These are phyloP conservation scores for Nitzschia palea DNA, from an alignment of 108 stramenopile genomes.

Conservation along the genomic window DNA sequence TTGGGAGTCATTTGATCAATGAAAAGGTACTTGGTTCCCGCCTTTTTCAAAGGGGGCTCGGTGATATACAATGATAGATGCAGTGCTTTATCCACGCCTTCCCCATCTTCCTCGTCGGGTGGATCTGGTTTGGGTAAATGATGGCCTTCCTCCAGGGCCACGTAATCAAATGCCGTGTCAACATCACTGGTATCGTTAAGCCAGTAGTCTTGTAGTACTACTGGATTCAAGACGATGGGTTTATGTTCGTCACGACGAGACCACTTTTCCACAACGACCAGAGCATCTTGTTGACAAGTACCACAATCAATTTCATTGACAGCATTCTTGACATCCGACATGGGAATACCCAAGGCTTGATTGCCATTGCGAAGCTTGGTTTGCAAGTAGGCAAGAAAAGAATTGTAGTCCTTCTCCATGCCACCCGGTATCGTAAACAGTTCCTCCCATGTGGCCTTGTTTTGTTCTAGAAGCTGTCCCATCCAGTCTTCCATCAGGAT, in stretches of 20 bases:
- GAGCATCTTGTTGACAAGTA: conserved; percentile 19
- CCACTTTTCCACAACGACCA: conserved; percentile 9
- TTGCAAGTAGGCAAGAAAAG: conserved; percentile 28
- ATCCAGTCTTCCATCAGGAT: conserved; percentile 28
- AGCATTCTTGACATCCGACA: neutral
- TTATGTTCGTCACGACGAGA: neutral
- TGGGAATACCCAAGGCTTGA: conserved; percentile 14
- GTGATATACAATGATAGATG: conserved; percentile 11
- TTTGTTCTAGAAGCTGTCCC: conserved; percentile 2
- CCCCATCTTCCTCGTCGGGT: neutral
- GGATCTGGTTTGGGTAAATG: conserved; percentile 3
- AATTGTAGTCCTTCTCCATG: conserved; percentile 11
- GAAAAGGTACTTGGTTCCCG: conserved; percentile 5
- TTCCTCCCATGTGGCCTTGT: neutral
- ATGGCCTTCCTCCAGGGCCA: conserved; percentile 40
- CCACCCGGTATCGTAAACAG: neutral
- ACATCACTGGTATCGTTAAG: neutral
- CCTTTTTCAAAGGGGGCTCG: neutral
- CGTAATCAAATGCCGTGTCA: conserved; percentile 41
- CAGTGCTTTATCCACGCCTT: conserved; percentile 1
- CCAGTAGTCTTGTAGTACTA: neutral
- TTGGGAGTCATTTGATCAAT: conserved; percentile 4
- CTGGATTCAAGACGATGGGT: conserved; percentile 15
- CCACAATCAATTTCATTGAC: conserved; percentile 3
- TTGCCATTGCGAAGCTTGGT: neutral